A percentile compares a stretch with the other conserved stretches of the same genome.
phyloP scores from a whole-genome alignment of 495 filamentous ascomycete species.

The Penicillium crystallinum region DNA sequence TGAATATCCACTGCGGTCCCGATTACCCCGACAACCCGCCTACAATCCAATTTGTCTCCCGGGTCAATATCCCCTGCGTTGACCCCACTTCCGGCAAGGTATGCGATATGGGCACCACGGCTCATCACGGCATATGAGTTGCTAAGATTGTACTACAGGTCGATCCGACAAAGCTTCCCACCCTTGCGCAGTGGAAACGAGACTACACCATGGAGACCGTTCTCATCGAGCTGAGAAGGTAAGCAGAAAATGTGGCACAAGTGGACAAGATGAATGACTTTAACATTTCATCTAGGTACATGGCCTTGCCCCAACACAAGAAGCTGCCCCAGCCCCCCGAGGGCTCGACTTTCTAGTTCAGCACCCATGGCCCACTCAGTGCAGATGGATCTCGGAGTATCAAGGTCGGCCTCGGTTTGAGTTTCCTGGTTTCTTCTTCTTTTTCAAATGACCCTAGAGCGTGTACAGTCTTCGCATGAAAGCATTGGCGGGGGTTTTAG shows the following conservation, averaged over 20 bases:
- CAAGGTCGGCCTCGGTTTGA: constrained; percentile 26
- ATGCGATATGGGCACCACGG: too few relatives aligned
- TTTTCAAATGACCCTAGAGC: constrained; percentile 31
- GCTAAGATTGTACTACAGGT: constrained; percentile 49
- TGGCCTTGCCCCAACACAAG: constrained; percentile 91
- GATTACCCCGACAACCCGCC: constrained; percentile 88
- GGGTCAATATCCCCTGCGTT: constrained; percentile 93
- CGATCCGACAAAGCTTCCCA: constrained; percentile 74
- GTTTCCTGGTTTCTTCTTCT: constrained; percentile 23
- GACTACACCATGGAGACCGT: constrained; percentile 93
- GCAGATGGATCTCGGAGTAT: constrained; percentile 29
- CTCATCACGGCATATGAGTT: neutral
- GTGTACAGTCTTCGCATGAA: constrained; percentile 42
- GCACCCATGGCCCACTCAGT: constrained; percentile 12
- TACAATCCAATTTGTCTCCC: constrained; percentile 81
- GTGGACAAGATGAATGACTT: neutral
- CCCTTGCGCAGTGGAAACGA: constrained; percentile 81
- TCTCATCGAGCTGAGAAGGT: constrained; percentile 81
- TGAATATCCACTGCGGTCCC: constrained; percentile 93
- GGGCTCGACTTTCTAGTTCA: constrained; percentile 62
- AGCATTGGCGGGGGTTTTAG: constrained; percentile 28
- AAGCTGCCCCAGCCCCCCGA: constrained; percentile 93
- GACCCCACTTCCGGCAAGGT: constrained; percentile 72
- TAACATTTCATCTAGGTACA: constrained; percentile 57
- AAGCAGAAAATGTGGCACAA: constrained; percentile 5